Conservation (phyloP, 495 filamentous ascomycete genomes). For the Neurospora tetraspora region DNA sequence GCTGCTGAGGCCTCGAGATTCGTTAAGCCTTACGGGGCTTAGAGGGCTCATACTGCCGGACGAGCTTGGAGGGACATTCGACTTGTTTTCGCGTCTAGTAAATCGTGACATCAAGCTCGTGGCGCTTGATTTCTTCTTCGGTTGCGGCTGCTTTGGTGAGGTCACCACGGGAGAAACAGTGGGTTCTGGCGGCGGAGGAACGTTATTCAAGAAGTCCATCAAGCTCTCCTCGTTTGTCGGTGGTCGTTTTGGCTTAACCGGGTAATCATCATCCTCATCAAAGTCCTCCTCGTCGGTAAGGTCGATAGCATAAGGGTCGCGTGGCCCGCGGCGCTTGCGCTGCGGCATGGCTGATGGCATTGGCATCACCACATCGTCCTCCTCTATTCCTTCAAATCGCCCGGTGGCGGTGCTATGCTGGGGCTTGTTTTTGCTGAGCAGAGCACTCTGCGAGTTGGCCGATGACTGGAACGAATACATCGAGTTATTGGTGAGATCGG, state of each 20-base stretch:
- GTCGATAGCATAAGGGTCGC: constrained; percentile 89
- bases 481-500: constrained; percentile 29
- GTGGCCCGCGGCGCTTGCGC: constrained; percentile 66
- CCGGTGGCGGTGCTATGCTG: constrained; percentile 6
- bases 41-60: neutral
- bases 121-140: constrained; percentile 52
- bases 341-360: constrained; percentile 29
- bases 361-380: constrained; percentile 32
- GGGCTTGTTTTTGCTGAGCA: constrained; percentile 28
- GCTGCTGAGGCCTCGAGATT: constrained; percentile 23
- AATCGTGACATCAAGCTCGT: constrained; percentile 56
- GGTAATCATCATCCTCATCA: constrained; percentile 34
- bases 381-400: constrained; percentile 18
- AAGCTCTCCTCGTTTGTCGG: constrained; percentile 58
- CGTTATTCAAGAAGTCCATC: constrained; percentile 78
- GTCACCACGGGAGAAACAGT: constrained; percentile 30
- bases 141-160: constrained; percentile 18
- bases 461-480: constrained; percentile 32
- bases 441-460: constrained; percentile 41
- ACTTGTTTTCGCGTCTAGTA: constrained; percentile 29
- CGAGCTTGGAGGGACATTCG: neutral
- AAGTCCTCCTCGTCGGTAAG: constrained; percentile 69
- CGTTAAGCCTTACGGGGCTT: constrained; percentile 17
- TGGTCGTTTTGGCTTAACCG: constrained; percentile 22
- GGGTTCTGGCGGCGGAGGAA: constrained; percentile 58